phyloP scores from a whole-genome alignment of 129 eudicot genomes.

The Logfia minima region DNA sequence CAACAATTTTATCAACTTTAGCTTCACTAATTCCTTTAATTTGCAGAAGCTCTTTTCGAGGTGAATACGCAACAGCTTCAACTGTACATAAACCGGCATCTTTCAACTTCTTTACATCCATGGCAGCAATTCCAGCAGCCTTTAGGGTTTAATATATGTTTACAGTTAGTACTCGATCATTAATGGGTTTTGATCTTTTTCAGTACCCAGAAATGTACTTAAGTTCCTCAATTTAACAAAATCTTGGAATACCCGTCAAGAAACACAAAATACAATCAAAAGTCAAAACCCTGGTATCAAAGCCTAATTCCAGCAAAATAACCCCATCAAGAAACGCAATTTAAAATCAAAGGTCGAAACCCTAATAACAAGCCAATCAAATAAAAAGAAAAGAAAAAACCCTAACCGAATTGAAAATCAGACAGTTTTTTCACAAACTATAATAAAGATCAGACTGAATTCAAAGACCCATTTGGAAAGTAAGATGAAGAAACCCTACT shows the following conservation, averaged over 20 bases:
- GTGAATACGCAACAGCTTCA: constrained; percentile 93
- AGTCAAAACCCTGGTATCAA: constrained; percentile 14
- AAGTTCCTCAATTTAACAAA: neutral
- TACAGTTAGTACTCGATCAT: constrained; percentile 16
- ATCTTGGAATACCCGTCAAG: constrained; percentile 22
- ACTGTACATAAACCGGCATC: constrained; percentile 96
- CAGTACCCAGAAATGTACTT: neutral
- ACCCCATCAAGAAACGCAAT: constrained; percentile 11
- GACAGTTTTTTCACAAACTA: neutral
- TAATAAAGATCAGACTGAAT: neutral
- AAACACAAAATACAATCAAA: constrained; percentile 2
- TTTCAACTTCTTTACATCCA: constrained; percentile 89
- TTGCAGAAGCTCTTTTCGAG: constrained; percentile 89
- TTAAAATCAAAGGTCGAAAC: constrained; percentile 8
- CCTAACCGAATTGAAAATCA: neutral
- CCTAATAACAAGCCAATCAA: neutral
- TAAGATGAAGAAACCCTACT: constrained; percentile 22
- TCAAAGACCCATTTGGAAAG: constrained; percentile 18
- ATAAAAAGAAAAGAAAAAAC: neutral
- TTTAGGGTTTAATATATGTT: constrained; percentile 26
- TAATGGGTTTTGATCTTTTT: constrained; percentile 12
- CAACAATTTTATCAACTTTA: constrained; percentile 93
- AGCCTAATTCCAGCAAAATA: neutral
- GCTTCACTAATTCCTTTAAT: constrained; percentile 98
- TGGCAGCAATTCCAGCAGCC: constrained; percentile 87